Evolutionary conservation across 257 asterid genomes (phyloP), one percentile per base, ranked within the genome.

Genomic region (Datura wrightii): DNA sequence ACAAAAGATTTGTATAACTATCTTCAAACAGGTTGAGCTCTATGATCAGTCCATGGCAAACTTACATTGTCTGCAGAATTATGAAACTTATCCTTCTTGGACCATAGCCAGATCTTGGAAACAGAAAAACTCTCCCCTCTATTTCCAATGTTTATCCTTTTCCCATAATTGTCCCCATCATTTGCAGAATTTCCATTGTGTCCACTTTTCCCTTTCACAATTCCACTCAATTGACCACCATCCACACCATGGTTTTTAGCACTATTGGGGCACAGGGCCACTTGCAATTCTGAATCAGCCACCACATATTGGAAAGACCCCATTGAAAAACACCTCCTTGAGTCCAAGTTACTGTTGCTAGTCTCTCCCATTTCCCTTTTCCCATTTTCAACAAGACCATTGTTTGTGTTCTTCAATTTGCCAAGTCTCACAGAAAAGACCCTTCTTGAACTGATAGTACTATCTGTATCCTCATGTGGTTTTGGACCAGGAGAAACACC

Each of bases 121-220:
- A 95, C 95, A 83, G 98, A 95, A 89, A 95, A 95, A 91, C 99
- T 97, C 84, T 97, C 99, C 85, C 97, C 97, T 92, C 90, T 95
- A 91, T 89, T 91, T 83, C 97, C 89, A 41, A 84, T 85, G 87
- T 89, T 91, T 85, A 96, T 92, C 82, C 78, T 97, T 94, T 97
- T 97, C 83, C 91, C 96, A 72, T 87, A 90, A 71, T 60, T 72
- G 79, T 82, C 98, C 18, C 83, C 94, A 79, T 88, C 94, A 86
- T 80, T 71, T 39, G 89, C 53, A 83, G 90, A 90, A 93, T 89
- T 86, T 76, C 95, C 93, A 85, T 19, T 87, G 3, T 85, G 96
- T 86, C 92, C 91, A 66, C 88, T 89, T 56, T 88, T 82, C 70
- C 83, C 92, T 62, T 82, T 89, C 86, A 71, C 82, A 52, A 59